Evolutionary conservation across 164 flowering plant genomes (phyloP).

Genomic region (Saururus chinensis): DNA sequence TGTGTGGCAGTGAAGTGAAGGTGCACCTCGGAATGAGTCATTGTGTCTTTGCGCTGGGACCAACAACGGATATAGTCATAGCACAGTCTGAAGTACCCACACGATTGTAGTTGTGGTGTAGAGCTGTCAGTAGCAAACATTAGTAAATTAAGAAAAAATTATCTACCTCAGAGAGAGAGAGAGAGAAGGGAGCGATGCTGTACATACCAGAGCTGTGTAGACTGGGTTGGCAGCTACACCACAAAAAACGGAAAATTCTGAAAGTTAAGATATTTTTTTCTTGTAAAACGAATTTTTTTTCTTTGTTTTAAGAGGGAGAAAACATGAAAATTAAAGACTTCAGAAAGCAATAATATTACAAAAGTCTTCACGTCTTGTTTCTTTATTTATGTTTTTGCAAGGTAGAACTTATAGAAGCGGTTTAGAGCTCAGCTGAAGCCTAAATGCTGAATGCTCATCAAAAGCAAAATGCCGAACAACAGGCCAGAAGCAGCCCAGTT

Average conservation of each 20-base stretch:
- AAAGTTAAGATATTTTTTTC: no score
- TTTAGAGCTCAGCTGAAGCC: no score
- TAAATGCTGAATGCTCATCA: no score
- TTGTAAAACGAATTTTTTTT: no score
- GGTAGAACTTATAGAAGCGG: no score
- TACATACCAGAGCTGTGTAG: constrained; percentile 80
- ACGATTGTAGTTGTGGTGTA: constrained; percentile 61
- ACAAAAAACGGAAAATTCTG: background rate
- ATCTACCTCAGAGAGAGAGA: background rate
- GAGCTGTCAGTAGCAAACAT: constrained; percentile 38
- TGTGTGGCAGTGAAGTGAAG: background rate
- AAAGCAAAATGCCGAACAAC: no score
- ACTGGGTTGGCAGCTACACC: constrained; percentile 89
- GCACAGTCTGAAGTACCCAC: constrained; percentile 55
- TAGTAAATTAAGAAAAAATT: background rate
- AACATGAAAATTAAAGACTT: background rate
- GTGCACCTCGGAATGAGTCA: background rate
- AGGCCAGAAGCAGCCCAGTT: background rate
- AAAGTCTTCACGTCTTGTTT: no score
- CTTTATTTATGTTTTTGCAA: no score
- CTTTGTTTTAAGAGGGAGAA: no score
- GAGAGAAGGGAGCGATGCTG: no score
- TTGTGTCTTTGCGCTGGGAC: constrained; percentile 21
- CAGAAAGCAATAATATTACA: background rate
- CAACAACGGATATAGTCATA: constrained; percentile 49